Base-by-base conservation (phyloP, 805 yeast genomes). In the Candida glaebosa region DNA sequence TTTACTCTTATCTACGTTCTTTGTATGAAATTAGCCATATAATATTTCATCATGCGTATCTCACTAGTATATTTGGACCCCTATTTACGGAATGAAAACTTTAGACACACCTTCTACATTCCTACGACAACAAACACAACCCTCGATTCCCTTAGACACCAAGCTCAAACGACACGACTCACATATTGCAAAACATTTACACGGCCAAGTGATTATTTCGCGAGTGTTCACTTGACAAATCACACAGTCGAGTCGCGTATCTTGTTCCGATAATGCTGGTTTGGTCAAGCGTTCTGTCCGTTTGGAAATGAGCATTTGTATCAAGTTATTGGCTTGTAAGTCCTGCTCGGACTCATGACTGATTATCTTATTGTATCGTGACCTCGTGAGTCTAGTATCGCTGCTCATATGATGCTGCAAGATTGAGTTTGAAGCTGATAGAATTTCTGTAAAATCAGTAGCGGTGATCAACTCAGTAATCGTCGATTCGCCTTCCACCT, bases 201-300 rank as follows among this genome's bases (percentile, higher is more conserved):
- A 90, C 0, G 97, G 97, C 97, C 97, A 90, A 2, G 91, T 67
- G 6, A 90, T 81, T 32, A 90, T 77, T 43, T 83, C 85, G 49
- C 96, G 71, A 4, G 80, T 76, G 43, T 83, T 79, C 4, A 74
- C 71, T 50, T 84, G 91, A 58, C 97, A 90, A 2, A 90, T 82
- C 5, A 87, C 95, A 62, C 97, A 89, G 4, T 69, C 67, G 63
- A 51, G 41, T 16, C 31, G 16, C 9, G n/a, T 67, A 5, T 60
- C 65, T 2, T 58, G 59, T 12, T 50, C 32, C 6, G 31, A 28
- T 28, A 16, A 28, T 12, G 39, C 37, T 18, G 37, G 18, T 30
- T 35, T 18, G 18, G 31, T 19, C 31, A 22, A 10, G 10, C 26
- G 26, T 32, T 19, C 17, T 37, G 20, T 18, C 38, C 38, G 18